These are phyloP conservation scores for Porcisia deanei DNA, from an alignment of 208 protist genomes.

Conservation along the genomic window DNA sequence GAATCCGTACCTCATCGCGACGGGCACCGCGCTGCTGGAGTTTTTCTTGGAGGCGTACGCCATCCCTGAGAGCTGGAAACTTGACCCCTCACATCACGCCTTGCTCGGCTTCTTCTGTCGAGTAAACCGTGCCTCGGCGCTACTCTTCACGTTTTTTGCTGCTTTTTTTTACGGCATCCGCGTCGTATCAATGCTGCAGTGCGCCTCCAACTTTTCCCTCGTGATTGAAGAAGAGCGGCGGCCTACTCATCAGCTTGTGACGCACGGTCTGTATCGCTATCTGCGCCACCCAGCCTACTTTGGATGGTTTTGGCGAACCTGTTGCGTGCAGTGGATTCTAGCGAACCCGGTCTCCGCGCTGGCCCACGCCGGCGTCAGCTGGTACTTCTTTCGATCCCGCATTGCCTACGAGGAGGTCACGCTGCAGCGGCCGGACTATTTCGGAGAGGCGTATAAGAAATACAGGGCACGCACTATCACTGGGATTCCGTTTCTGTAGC, in stretches of 20 bases:
- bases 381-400: constrained; percentile 90
- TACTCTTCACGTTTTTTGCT: constrained; percentile 45
- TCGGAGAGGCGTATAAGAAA: constrained; percentile 84
- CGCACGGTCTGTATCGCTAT: constrained; percentile 87
- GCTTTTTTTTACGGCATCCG: constrained; percentile 70
- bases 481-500: constrained; percentile 87
- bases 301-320: constrained; percentile 95
- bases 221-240: constrained; percentile 71
- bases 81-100: constrained; percentile 4
- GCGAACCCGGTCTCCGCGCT: constrained; percentile 91
- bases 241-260: constrained; percentile 85
- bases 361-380: constrained; percentile 77
- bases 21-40: constrained; percentile 44
- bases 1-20: constrained; percentile 58
- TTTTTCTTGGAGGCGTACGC: constrained; percentile 71
- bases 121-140: constrained; percentile 34
- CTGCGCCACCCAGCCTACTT: constrained; percentile 96
- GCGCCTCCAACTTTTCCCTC: constrained; percentile 83
- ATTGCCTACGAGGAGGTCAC: constrained; percentile 92
- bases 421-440: constrained; percentile 78
- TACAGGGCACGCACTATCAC: constrained; percentile 76
- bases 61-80: constrained; percentile 66
- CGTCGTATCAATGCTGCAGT: constrained; percentile 82
- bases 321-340: constrained; percentile 92
- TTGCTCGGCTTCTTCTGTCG: constrained; percentile 33